Evolutionary conservation across 176 grass and related monocot species (phyloP).

Genomic region (Thinopyrum elongatum): DNA sequence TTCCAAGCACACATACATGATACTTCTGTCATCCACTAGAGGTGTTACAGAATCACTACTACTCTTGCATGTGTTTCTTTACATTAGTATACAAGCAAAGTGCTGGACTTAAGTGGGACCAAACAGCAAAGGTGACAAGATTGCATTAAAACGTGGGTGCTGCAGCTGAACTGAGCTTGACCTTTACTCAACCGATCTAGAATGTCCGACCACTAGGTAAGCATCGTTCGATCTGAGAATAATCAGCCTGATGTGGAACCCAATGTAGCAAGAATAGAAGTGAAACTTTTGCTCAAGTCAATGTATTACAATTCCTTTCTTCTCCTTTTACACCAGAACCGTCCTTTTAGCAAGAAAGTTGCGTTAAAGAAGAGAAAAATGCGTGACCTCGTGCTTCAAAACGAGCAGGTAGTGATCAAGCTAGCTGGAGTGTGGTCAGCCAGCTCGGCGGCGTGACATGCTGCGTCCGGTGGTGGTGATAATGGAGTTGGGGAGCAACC

Average conservation of each 20-base stretch:
- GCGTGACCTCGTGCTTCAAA: neutral
- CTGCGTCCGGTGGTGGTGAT: neutral
- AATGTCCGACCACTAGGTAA: neutral
- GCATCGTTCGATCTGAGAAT: neutral
- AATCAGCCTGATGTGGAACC: neutral
- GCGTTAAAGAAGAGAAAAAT: no score
- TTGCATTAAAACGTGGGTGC: neutral
- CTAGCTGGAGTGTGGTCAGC: neutral
- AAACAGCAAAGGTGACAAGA: neutral
- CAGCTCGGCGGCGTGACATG: neutral
- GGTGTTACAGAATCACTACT: no score
- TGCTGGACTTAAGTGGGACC: constrained; percentile 10
- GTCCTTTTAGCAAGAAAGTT: neutral
- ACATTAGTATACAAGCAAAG: neutral
- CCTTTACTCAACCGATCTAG: constrained; percentile 3
- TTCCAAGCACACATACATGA: no score
- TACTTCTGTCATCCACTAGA: no score
- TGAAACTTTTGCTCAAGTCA: neutral
- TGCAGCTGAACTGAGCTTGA: neutral
- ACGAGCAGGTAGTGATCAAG: neutral
- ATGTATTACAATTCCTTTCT: neutral
- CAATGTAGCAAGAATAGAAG: neutral
- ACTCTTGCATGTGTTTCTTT: no score
- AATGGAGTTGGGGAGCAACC: constrained; percentile 42
- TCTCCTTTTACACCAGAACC: neutral